Evolutionary conservation across 371 early-diverging fungal species (phyloP).

Genomic region (Smittium culicis): DNA sequence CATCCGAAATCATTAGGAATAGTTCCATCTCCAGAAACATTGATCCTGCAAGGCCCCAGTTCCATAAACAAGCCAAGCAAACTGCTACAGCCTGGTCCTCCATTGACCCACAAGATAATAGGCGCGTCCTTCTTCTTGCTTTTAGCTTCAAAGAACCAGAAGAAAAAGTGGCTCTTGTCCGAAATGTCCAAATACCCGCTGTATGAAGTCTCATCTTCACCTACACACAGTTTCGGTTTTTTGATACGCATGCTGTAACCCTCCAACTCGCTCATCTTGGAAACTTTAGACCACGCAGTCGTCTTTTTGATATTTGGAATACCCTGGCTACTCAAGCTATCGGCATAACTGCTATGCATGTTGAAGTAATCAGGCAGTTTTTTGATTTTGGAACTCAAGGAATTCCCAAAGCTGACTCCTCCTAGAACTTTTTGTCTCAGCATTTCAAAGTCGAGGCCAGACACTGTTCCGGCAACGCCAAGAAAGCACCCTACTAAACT

Average conservation of each 20-base stretch:
- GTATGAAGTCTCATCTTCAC: constrained; percentile 49
- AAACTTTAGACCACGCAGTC: constrained; percentile 1
- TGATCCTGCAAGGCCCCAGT: constrained; percentile 60
- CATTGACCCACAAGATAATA: constrained; percentile 57
- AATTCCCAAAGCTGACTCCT: no score
- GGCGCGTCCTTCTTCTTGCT: constrained; percentile 48
- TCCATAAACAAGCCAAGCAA: constrained; percentile 58
- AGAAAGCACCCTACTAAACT: no score
- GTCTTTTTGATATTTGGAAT: no score
- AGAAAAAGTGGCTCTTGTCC: constrained; percentile 53
- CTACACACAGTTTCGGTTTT: constrained; percentile 58
- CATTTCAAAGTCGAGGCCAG: no score
- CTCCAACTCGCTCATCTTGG: constrained; percentile 40
- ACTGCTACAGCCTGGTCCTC: constrained; percentile 70
- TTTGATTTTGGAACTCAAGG: no score
- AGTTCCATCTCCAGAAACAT: constrained; percentile 41
- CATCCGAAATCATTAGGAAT: constrained; percentile 43
- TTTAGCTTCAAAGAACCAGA: constrained; percentile 68
- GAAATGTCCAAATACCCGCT: constrained; percentile 58
- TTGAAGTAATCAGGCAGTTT: no score
- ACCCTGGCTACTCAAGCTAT: no score
- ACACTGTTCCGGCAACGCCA: no score
- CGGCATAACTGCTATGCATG: no score
- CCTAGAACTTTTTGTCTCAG: no score
- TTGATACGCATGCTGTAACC: constrained; percentile 57